These are phyloP conservation scores for Ramalina peruviana DNA, from an alignment of 495 filamentous ascomycete genomes.

Conservation along the genomic window DNA sequence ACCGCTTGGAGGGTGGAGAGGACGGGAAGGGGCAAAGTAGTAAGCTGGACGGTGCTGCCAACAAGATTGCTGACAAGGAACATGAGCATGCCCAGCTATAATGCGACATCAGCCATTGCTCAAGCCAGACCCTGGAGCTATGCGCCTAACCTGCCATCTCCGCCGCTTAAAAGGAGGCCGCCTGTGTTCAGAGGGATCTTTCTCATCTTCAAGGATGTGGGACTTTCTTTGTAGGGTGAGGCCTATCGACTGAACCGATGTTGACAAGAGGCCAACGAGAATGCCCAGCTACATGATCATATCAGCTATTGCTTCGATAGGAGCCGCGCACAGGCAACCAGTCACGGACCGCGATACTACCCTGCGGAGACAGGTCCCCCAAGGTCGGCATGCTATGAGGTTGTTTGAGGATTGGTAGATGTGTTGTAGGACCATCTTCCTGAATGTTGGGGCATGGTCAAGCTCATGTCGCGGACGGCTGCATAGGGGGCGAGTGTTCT, in stretches of 20 bases:
- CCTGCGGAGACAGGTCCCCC: slow-evolving; percentile 71
- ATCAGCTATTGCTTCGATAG: not conserved
- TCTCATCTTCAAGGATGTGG: slow-evolving; percentile 94
- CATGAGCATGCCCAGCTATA: slow-evolving; percentile 82
- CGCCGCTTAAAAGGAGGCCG: slow-evolving; percentile 81
- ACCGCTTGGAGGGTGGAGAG: slow-evolving; percentile 88
- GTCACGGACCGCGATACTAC: slow-evolving; percentile 65
- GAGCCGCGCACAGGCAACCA: too few species aligned
- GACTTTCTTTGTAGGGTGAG: slow-evolving; percentile 98
- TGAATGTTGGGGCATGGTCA: too few species aligned
- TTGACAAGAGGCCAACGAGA: slow-evolving; percentile 81
- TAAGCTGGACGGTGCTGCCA: slow-evolving; percentile 94
- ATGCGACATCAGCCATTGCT: not conserved
- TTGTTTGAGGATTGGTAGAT: too few species aligned
- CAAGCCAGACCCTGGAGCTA: not conserved
- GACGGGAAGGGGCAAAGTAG: slow-evolving; percentile 85
- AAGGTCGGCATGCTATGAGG: slow-evolving; percentile 50
- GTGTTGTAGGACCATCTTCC: too few species aligned
- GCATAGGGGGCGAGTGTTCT: too few species aligned
- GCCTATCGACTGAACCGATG: slow-evolving; percentile 85
- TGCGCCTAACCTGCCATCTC: slow-evolving; percentile 64
- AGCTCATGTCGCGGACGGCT: too few species aligned
- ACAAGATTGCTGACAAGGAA: slow-evolving; percentile 90
- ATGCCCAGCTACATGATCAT: slow-evolving; percentile 59
- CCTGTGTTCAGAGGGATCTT: slow-evolving; percentile 60